These are phyloP conservation scores for Citrus medica DNA, from an alignment of 345 rosid genomes.

Conservation along the genomic window DNA sequence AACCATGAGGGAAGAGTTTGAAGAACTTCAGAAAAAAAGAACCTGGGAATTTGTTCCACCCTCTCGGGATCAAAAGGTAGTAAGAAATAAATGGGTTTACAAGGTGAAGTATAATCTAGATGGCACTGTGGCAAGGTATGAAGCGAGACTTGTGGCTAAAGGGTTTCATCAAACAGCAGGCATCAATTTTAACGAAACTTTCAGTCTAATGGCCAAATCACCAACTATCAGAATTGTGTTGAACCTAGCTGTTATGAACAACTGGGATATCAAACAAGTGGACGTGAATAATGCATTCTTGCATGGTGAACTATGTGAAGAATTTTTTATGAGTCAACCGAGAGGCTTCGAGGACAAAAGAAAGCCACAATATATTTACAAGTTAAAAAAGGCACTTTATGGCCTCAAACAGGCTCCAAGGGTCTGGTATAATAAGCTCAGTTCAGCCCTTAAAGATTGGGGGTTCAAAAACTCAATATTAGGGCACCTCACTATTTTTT, in stretches of 20 bases:
- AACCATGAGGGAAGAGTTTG: no score
- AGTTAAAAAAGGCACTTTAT: neutral
- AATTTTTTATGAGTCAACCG: neutral
- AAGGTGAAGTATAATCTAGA: no score
- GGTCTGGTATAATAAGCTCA: neutral
- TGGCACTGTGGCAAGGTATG: no score
- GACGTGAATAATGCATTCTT: neutral
- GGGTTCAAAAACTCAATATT: neutral
- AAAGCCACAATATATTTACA: neutral
- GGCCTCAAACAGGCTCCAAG: neutral
- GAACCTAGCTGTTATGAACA: neutral
- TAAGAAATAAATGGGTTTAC: no score
- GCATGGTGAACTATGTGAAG: neutral
- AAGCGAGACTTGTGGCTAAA: no score
- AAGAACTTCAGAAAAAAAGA: no score
- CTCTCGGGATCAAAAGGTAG: no score
- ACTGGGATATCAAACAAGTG: neutral
- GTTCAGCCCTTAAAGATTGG: neutral
- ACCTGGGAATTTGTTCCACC: no score
- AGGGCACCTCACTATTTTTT: neutral
- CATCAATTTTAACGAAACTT: neutral
- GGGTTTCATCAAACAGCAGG: no score
- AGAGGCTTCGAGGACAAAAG: neutral
- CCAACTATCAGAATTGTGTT: neutral
- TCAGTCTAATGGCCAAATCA: neutral